These are phyloP conservation scores for Apiotrichum akiyoshidainum DNA, from an alignment of 1,284 basidiomycete genomes.

Conservation along the genomic window DNA sequence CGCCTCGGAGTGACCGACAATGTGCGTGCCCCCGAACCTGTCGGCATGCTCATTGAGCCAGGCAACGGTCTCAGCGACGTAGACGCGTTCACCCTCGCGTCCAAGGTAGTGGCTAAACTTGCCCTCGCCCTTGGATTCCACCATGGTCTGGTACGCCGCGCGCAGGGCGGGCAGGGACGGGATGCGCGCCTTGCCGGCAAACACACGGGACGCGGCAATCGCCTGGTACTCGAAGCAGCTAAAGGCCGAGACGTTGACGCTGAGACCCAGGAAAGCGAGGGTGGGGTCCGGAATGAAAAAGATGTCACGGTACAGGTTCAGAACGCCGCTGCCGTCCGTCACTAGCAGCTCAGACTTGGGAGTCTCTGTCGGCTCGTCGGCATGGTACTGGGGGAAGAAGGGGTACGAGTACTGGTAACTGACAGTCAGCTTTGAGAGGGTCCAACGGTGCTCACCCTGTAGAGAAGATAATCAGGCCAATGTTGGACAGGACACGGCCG, in stretches of 20 bases:
- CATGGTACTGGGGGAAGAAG: conserved; percentile 55
- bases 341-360: conserved; percentile 38
- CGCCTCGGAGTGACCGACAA: background rate
- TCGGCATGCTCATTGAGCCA: background rate
- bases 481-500: conserved; percentile 50
- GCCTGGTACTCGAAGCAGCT: conserved; percentile 41
- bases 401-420: conserved; percentile 54
- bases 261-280: conserved; percentile 49
- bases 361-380: conserved; percentile 25
- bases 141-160: conserved; percentile 17
- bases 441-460: conserved; percentile 50
- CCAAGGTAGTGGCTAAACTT: conserved; percentile 35
- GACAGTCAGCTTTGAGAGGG: conserved; percentile 7
- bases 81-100: conserved; percentile 28
- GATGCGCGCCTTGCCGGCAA: conserved; percentile 26
- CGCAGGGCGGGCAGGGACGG: conserved; percentile 18
- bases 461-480: conserved; percentile 53
- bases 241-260: conserved; percentile 36
- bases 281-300: conserved; percentile 58
- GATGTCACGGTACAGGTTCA: conserved; percentile 54
- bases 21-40: background rate
- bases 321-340: conserved; percentile 55
- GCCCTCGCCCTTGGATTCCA: conserved; percentile 24
- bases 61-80: background rate
- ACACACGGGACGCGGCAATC: conserved; percentile 32